Conservation (phyloP, 495 filamentous ascomycete genomes). For the Xylaria bambusicola region DNA sequence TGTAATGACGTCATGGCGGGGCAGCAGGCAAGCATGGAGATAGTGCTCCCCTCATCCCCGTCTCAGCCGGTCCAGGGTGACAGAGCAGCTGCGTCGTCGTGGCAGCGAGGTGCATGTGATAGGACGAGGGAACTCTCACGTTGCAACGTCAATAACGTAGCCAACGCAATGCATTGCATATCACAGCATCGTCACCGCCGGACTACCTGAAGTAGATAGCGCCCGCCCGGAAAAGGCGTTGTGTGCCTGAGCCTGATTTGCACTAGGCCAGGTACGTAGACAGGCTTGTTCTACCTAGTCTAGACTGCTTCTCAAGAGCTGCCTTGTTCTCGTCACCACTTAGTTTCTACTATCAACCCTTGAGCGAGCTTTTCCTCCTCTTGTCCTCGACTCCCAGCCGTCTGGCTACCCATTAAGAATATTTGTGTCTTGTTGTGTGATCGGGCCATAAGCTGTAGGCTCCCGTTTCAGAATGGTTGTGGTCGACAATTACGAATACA, state of each 20-base stretch:
- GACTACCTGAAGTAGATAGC: slow-evolving; percentile 14
- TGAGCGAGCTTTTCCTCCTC: not conserved
- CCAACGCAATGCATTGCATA: no score
- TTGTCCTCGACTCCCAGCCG: not conserved
- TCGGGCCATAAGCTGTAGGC: not conserved
- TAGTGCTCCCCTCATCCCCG: not conserved
- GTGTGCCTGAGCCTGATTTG: slow-evolving; percentile 17
- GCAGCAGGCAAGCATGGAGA: slow-evolving; percentile 9
- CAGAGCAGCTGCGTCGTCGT: no score
- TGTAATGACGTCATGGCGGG: slow-evolving; percentile 17
- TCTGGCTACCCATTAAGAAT: not conserved
- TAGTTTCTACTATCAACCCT: not conserved
- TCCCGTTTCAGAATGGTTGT: slow-evolving; percentile 67
- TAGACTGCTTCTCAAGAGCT: not conserved
- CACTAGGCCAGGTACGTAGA: slow-evolving; percentile 1
- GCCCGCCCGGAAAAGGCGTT: not conserved
- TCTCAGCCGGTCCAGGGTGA: no score
- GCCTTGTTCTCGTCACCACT: not conserved
- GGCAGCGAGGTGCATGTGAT: not conserved
- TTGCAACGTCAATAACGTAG: no score
- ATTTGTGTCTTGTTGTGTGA: not conserved
- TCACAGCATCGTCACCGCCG: not conserved
- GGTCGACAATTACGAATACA: slow-evolving; percentile 79
- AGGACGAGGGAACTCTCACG: not conserved
- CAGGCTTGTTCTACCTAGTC: slow-evolving; percentile 4